phyloP scores from a whole-genome alignment of 78 protist genomes.

The Dictyostelium purpureum region DNA sequence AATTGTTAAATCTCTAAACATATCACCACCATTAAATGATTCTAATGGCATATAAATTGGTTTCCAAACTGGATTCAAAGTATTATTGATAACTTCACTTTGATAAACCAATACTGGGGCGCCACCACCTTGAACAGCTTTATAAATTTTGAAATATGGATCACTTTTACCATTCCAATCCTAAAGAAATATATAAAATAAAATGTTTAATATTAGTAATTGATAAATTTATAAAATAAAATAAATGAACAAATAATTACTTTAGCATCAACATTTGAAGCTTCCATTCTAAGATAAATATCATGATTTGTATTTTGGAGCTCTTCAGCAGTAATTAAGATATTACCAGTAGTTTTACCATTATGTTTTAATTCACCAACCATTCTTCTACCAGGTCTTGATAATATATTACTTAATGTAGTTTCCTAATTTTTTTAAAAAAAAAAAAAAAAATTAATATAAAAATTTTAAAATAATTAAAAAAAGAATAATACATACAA shows the following conservation, averaged over 20 bases:
- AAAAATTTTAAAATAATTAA: background rate
- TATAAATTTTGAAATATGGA: constrained; percentile 57
- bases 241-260: background rate
- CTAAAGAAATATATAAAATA: no score
- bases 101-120: background rate
- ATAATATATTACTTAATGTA: constrained; percentile 5
- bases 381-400: background rate
- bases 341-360: background rate
- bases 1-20: constrained; percentile 18
- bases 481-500: background rate
- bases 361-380: background rate
- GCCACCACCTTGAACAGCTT: background rate
- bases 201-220: background rate
- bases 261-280: background rate
- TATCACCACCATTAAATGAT: constrained; percentile 59
- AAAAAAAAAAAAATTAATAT: no score
- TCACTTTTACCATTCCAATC: constrained; percentile 72
- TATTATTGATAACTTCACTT: background rate
- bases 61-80: constrained; percentile 70
- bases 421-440: background rate
- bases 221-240: background rate
- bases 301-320: background rate
- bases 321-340: background rate
- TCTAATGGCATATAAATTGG: background rate
- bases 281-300: background rate